Base-by-base conservation (phyloP, 1,284 basidiomycete genomes). In the Takashimella tepidaria region DNA sequence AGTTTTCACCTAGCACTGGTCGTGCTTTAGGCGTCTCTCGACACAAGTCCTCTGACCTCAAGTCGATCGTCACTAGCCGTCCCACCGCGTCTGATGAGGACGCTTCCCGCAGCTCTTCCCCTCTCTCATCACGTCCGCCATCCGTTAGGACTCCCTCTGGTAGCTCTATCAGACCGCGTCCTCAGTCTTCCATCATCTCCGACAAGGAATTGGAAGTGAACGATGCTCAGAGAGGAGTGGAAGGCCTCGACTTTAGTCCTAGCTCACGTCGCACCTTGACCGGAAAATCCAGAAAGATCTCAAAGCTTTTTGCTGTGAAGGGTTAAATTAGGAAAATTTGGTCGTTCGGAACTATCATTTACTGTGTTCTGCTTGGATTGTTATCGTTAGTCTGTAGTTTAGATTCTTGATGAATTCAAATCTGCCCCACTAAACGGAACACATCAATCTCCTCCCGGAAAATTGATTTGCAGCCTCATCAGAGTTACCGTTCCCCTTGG, bases 1-100 rank as follows among this genome's bases (percentile, higher is more conserved):
- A 63, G 47, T 52, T 66, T 19, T 50, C 55, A 21, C 27, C 54
- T 12, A 26, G 48, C 27, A 51, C 31, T 37, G 31, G 31, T 8
- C 31, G 31, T 37, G 31, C 31, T 8, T 16, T 37, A 8, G 31
- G 31, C 31, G 31, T 37, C 31, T 8, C 31, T 16, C 31, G 31
- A 8, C 10, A 8, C 8, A 37, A 37, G 31, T 37, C 31, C 10
- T 8, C 31, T 16, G 31, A 37, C 31, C 31, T 37, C 31, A 37
- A 37, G 31, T 37, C 31, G 31, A 37, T 37, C 31, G 8, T 16
- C 8, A 37, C 16, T 16, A 8, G 10, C 31, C 16, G 10, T 8
- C 31, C 31, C 16, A 37, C 31, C 16, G 31, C 31, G 31, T 8
- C 10, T 16, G 31, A 37, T 8, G 8, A 8, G 31, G 16, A 16